Conservation (phyloP, 345 rosid genomes). For the Syzygium aromaticum region DNA sequence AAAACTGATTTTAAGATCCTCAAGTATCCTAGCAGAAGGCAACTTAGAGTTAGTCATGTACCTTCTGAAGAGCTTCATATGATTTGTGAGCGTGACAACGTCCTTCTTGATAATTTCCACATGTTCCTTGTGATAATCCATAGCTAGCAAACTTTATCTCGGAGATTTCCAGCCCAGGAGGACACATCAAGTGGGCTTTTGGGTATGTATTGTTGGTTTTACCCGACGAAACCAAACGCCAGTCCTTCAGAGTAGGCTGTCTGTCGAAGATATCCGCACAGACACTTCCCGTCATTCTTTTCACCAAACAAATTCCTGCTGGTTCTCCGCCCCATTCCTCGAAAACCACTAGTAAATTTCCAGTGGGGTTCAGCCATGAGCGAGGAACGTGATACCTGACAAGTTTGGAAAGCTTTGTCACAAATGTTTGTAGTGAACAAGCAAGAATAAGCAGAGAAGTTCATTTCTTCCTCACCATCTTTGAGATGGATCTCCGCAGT, state of each 20-base stretch:
- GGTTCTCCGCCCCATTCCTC: constrained; percentile 38
- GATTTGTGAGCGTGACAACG: constrained; percentile 61
- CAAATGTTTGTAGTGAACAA: background rate
- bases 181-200: constrained; percentile 32
- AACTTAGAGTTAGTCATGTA: background rate
- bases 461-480: constrained; percentile 21
- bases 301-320: constrained; percentile 15
- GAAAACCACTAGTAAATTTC: constrained; percentile 22
- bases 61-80: constrained; percentile 28
- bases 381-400: constrained; percentile 43
- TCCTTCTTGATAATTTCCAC: constrained; percentile 46
- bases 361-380: constrained; percentile 29
- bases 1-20: background rate
- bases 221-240: background rate
- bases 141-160: constrained; percentile 61
- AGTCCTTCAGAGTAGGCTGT: constrained; percentile 2
- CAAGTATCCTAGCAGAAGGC: background rate
- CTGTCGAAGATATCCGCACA: constrained; percentile 10
- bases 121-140: constrained; percentile 49
- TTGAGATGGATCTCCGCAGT: constrained; percentile 41
- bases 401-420: background rate
- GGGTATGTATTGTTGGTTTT: background rate
- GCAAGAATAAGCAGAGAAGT: background rate
- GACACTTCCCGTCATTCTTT: constrained; percentile 22
- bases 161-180: constrained; percentile 45